Conservation (phyloP, 108 stramenopile genomes). For the Nitzschia sp. region DNA sequence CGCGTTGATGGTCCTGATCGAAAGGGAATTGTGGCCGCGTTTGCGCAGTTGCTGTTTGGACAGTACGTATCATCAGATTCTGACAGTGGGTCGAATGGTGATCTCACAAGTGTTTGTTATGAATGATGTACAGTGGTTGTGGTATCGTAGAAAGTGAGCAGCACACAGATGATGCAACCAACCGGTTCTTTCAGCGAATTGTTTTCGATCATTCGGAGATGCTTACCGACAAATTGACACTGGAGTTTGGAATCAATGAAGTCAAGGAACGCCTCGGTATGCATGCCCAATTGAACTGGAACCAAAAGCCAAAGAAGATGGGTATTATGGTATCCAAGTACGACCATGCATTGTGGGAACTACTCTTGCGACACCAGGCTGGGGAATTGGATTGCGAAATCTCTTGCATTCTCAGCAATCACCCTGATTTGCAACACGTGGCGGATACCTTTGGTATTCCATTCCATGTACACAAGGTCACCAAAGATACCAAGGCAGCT, state of each 20-base stretch:
- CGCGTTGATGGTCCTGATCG: constrained; percentile 60
- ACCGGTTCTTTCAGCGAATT: constrained; percentile 74
- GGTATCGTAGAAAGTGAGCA: constrained; percentile 68
- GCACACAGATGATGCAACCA: constrained; percentile 38
- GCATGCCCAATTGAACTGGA: constrained; percentile 38
- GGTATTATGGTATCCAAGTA: constrained; percentile 70
- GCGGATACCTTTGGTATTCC: constrained; percentile 83
- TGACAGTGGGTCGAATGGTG: not conserved
- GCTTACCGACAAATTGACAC: constrained; percentile 23
- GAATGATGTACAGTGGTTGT: constrained; percentile 34
- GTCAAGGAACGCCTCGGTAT: constrained; percentile 34
- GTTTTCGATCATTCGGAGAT: constrained; percentile 47
- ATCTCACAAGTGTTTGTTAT: not conserved
- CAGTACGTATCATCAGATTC: constrained; percentile 27
- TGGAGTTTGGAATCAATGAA: constrained; percentile 31
- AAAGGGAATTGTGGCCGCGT: constrained; percentile 75
- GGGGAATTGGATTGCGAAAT: constrained; percentile 78
- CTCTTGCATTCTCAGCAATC: constrained; percentile 70
- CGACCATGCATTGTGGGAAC: constrained; percentile 87
- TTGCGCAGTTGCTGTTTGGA: constrained; percentile 65
- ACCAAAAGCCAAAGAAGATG: constrained; percentile 31
- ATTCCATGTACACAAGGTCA: constrained; percentile 68
- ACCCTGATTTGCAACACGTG: constrained; percentile 61
- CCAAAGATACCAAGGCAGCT: constrained; percentile 57
- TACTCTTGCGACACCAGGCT: constrained; percentile 75